Evolutionary conservation across 176 grass and related monocot species (phyloP).

Genomic region (Juncus inflexus): DNA sequence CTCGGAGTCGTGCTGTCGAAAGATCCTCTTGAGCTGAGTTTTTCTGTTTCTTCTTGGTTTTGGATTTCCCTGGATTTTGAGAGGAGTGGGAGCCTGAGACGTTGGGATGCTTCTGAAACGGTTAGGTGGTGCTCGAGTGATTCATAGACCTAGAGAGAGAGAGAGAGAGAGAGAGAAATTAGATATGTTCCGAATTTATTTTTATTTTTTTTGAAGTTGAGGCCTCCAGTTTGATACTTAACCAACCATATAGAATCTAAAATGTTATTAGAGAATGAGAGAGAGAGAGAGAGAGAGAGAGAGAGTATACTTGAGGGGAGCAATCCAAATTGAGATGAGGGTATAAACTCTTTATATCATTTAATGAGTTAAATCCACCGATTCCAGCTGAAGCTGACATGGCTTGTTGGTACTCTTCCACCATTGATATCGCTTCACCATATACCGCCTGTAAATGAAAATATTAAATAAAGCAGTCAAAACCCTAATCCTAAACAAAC

Average conservation of each 20-base stretch:
- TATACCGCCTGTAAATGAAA: conserved; percentile 58
- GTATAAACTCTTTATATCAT: conserved; percentile 29
- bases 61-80: conserved; percentile 76
- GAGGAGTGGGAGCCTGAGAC: conserved; percentile 82
- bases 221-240: background rate
- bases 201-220: too few relatives aligned
- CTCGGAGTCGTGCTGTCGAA: conserved; percentile 47
- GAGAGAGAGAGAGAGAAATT: background rate
- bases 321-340: conserved; percentile 54
- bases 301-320: conserved; percentile 56
- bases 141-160: conserved; percentile 68
- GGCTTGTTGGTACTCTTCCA: conserved; percentile 86
- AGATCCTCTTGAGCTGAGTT: conserved; percentile 69
- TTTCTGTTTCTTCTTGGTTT: conserved; percentile 73
- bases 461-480: background rate
- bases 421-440: conserved; percentile 71
- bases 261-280: background rate
- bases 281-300: background rate
- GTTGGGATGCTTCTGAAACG: conserved; percentile 70
- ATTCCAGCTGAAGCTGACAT: conserved; percentile 30
- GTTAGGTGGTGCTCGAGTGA: conserved; percentile 73
- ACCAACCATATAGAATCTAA: background rate
- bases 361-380: conserved; percentile 40
- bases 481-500: background rate
- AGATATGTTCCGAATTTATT: background rate